Percentiles rank a stretch among this genome's conserved stretches.
These are phyloP conservation scores for Trichothecium sympodiale DNA, from an alignment of 2,329 filamentous ascomycete species.

Conservation along the genomic window DNA sequence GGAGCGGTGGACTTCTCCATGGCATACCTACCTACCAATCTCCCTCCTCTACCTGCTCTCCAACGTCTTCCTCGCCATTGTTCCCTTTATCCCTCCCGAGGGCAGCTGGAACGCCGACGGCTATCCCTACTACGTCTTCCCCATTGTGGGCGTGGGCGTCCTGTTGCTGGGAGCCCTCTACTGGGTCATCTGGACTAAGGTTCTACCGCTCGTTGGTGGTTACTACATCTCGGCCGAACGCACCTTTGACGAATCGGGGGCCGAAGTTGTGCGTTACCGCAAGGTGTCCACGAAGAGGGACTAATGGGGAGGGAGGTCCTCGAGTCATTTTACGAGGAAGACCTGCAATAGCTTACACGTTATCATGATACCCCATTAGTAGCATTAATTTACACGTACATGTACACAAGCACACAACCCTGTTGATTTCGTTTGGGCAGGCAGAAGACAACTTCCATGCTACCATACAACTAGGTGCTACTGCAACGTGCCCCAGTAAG, in stretches of 20 bases:
- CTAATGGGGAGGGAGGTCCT: too few relatives aligned
- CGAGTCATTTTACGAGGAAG: too few relatives aligned
- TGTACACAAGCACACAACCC: too few relatives aligned
- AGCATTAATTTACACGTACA: too few relatives aligned
- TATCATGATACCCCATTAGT: too few relatives aligned
- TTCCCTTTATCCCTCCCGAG: slow-evolving; percentile 44
- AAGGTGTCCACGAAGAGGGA: slow-evolving; percentile 17
- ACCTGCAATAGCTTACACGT: too few relatives aligned
- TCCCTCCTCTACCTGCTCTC: slow-evolving; percentile 35
- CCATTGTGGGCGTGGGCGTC: slow-evolving; percentile 41
- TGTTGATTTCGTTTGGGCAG: too few relatives aligned
- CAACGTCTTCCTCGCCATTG: slow-evolving; percentile 40
- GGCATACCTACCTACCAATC: slow-evolving; percentile 37
- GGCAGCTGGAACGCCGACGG: slow-evolving; percentile 33
- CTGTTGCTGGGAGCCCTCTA: slow-evolving; percentile 38
- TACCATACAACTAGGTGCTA: too few relatives aligned
- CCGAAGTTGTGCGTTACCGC: slow-evolving; percentile 28
- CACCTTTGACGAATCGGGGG: slow-evolving; percentile 24
- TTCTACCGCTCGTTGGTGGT: slow-evolving; percentile 36
- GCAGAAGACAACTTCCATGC: too few relatives aligned
- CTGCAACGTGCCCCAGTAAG: too few relatives aligned
- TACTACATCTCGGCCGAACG: slow-evolving; percentile 37
- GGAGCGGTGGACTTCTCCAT: slow-evolving; percentile 42
- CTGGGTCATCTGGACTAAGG: slow-evolving; percentile 40
- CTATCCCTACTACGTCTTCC: slow-evolving; percentile 46